These are phyloP conservation scores for Corymbia citriodora DNA, from an alignment of 441 rosid species.

Conservation along the genomic window DNA sequence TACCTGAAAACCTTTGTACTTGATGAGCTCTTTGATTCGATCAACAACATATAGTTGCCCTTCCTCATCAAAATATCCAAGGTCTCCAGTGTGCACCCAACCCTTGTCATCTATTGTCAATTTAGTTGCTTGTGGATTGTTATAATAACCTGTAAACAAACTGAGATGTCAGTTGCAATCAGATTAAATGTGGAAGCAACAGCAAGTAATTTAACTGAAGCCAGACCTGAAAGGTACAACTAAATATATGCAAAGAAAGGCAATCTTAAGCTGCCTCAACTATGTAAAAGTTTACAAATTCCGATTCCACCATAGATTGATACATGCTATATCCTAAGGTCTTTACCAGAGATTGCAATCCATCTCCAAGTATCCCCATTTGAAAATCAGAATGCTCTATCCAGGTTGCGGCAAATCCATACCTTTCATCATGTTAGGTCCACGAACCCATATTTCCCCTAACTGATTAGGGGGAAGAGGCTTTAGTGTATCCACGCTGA, in stretches of 20 bases:
- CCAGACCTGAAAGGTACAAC: background rate
- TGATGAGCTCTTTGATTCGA: slow-evolving; percentile 72
- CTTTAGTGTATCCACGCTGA: slow-evolving; percentile 48
- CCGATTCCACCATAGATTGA: background rate
- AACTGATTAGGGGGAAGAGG: slow-evolving; percentile 60
- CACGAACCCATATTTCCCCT: slow-evolving; percentile 89
- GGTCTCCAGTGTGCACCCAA: slow-evolving; percentile 68
- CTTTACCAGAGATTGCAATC: background rate
- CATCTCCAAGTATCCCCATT: background rate
- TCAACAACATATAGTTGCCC: slow-evolving; percentile 65
- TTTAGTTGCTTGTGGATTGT: slow-evolving; percentile 54
- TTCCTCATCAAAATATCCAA: slow-evolving; percentile 68
- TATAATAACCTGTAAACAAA: slow-evolving; percentile 43
- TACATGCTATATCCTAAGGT: background rate
- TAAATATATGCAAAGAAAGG: background rate
- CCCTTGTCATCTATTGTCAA: slow-evolving; percentile 49
- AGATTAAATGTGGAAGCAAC: background rate
- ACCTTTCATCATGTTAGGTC: slow-evolving; percentile 91
- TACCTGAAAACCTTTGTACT: slow-evolving; percentile 79
- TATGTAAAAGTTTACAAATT: background rate
- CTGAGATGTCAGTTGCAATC: background rate
- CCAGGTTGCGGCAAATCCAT: background rate
- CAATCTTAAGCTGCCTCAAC: background rate
- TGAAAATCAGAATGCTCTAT: background rate
- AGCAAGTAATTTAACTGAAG: background rate